Percentiles rank a stretch among this genome's conserved stretches.
These are phyloP conservation scores for Paracamarosporium sp. DNA, from an alignment of 2,329 filamentous ascomycete species.

Conservation along the genomic window DNA sequence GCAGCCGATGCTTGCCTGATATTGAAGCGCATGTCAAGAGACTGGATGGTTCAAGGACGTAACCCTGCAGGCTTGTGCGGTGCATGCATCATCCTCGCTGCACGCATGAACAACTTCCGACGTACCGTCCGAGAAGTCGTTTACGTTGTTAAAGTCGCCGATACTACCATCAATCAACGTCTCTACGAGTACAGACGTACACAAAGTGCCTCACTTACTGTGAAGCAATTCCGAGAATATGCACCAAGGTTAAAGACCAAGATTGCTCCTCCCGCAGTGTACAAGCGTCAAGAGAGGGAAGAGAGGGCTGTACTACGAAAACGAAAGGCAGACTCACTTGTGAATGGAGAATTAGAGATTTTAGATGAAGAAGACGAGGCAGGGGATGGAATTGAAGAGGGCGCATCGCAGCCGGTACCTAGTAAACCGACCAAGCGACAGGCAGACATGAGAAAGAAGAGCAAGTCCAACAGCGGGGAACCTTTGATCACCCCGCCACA, in stretches of 20 bases:
- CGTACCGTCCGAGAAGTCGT: conserved; percentile 92
- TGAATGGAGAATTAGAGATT: not conserved
- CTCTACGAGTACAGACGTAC: conserved; percentile 91
- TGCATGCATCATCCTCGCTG: conserved; percentile 91
- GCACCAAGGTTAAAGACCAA: conserved; percentile 72
- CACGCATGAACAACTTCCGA: conserved; percentile 97
- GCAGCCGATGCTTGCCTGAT: conserved; percentile 88
- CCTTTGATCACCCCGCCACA: not conserved
- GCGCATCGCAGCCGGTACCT: not conserved
- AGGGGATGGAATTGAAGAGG: not conserved
- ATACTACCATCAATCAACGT: conserved; percentile 89
- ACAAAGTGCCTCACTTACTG: conserved; percentile 81
- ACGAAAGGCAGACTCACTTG: conserved; percentile 14
- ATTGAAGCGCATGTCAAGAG: conserved; percentile 89
- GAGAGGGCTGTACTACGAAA: conserved; percentile 42
- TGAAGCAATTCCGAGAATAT: conserved; percentile 80
- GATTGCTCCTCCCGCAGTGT: conserved; percentile 76
- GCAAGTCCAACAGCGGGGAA: not conserved
- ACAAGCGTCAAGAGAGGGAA: conserved; percentile 64
- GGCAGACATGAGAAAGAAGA: conserved; percentile 1
- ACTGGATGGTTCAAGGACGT: conserved; percentile 97
- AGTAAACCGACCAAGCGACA: conserved; percentile 4
- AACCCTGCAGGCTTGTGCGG: conserved; percentile 93
- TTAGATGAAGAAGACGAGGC: not conserved
- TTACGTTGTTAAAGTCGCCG: conserved; percentile 97